A percentile compares a stretch with the other conserved stretches of the same genome.
These are phyloP conservation scores for Zymoseptoria pseudotritici DNA, from an alignment of 2,329 filamentous ascomycete genomes.

Conservation along the genomic window DNA sequence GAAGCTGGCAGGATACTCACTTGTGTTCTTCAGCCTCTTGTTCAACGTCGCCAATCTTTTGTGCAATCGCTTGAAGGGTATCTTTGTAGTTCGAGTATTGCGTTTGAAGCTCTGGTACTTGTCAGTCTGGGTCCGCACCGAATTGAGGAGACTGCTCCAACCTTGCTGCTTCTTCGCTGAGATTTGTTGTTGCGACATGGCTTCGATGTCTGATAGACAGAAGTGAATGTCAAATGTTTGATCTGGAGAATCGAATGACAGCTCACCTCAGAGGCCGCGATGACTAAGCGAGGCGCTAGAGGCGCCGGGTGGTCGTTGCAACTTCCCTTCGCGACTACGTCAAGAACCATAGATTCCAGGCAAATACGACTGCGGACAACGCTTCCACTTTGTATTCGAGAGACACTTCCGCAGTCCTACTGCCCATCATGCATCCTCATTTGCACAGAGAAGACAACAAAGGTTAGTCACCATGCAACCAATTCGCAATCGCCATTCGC, in stretches of 20 bases:
- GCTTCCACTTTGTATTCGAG: not conserved
- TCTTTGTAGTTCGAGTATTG: slow-evolving; percentile 73
- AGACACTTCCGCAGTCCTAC: not conserved
- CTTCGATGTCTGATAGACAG: slow-evolving; percentile 4
- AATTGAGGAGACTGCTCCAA: slow-evolving; percentile 27
- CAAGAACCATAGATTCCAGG: not conserved
- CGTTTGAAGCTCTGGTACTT: slow-evolving; percentile 60
- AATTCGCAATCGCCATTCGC: not conserved
- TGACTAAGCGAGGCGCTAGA: not conserved
- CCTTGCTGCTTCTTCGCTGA: slow-evolving; percentile 69
- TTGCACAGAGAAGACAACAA: slow-evolving; percentile 86
- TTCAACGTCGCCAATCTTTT: slow-evolving; percentile 96
- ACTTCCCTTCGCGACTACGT: not conserved
- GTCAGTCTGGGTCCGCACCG: slow-evolving; percentile 1
- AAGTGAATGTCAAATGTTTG: too few relatives aligned
- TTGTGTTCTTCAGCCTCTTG: slow-evolving; percentile 97
- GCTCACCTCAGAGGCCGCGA: not conserved
- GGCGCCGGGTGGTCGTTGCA: not conserved
- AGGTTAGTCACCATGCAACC: slow-evolving; percentile 44
- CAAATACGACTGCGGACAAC: not conserved
- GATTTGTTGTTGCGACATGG: slow-evolving; percentile 44
- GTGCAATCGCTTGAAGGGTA: slow-evolving; percentile 80
- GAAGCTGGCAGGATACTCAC: slow-evolving; percentile 43
- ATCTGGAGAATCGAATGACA: not conserved
- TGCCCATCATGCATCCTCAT: slow-evolving; percentile 78